Evolutionary conservation across 2,329 filamentous ascomycete genomes (phyloP).

Genomic region (Aspergillus ochraceoroseus): DNA sequence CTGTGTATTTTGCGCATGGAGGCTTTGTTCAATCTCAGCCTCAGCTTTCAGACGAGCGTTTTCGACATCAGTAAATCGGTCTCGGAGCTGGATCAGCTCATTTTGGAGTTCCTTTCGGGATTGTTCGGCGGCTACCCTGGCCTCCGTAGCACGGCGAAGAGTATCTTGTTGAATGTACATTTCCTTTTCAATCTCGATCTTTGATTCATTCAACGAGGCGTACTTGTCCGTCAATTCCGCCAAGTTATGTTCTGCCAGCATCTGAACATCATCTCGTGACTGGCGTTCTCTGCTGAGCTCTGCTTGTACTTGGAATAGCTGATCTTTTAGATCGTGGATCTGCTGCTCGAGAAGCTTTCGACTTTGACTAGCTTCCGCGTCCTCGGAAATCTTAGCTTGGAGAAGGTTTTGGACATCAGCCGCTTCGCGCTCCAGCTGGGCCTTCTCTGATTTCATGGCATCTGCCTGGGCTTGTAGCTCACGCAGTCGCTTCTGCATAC

Average conservation of each 20-base stretch:
- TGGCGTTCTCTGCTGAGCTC: conserved; percentile 88
- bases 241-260: conserved; percentile 85
- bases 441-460: conserved; percentile 76
- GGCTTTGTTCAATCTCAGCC: conserved; percentile 69
- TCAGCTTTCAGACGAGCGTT: conserved; percentile 81
- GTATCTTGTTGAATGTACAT: conserved; percentile 94
- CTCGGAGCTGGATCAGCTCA: conserved; percentile 75
- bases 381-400: conserved; percentile 82
- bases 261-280: conserved; percentile 86
- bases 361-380: conserved; percentile 76
- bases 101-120: conserved; percentile 84
- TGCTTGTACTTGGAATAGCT: conserved; percentile 78
- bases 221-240: conserved; percentile 77
- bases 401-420: conserved; percentile 81
- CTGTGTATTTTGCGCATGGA: conserved; percentile 73
- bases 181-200: conserved; percentile 97
- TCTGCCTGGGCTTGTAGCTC: conserved; percentile 85
- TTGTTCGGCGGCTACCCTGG: conserved; percentile 70
- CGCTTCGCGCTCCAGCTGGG: conserved; percentile 80
- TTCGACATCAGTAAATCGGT: conserved; percentile 79
- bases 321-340: conserved; percentile 76
- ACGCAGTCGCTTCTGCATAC: conserved; percentile 67
- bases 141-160: conserved; percentile 77
- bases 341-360: conserved; percentile 80
- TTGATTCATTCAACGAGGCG: conserved; percentile 81